Evolutionary conservation across 2,329 filamentous ascomycete species (phyloP).

Genomic region (Fusarium setosum): DNA sequence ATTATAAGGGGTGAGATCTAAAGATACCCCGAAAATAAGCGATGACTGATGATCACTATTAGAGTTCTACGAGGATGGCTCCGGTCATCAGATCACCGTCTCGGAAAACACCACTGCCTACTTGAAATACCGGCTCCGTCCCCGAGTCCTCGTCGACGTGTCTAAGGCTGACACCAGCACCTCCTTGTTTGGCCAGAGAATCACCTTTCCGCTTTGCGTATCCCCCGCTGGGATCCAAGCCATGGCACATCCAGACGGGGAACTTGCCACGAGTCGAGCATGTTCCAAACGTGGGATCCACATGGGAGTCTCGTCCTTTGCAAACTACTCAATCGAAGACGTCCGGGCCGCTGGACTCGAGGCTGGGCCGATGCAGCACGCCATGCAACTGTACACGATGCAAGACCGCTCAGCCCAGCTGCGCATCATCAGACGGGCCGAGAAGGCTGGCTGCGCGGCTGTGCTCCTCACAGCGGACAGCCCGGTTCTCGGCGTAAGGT

Average conservation of each 20-base stretch:
- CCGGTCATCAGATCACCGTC: background rate
- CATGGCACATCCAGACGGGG: conserved; percentile 62
- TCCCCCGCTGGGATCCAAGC: conserved; percentile 63
- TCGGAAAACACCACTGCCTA: background rate
- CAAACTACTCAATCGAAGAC: conserved; percentile 4
- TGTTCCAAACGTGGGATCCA: conserved; percentile 53
- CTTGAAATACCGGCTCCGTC: conserved; percentile 3
- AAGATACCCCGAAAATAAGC: too few species aligned
- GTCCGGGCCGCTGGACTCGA: background rate
- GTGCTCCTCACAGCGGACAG: conserved; percentile 13
- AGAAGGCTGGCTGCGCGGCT: background rate
- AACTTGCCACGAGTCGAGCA: conserved; percentile 59
- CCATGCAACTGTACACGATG: conserved; percentile 13
- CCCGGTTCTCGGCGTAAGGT: conserved; percentile 1
- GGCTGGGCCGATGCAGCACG: background rate
- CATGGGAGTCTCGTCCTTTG: conserved; percentile 61
- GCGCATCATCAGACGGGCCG: conserved; percentile 6
- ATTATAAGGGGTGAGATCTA: background rate
- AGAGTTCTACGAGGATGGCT: conserved; percentile 14
- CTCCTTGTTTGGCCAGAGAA: conserved; percentile 31
- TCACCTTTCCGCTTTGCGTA: conserved; percentile 61
- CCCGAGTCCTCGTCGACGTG: conserved; percentile 11
- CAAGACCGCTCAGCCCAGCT: background rate
- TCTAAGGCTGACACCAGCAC: conserved; percentile 1
- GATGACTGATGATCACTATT: too few species aligned